phyloP scores from a whole-genome alignment of 306 rosid species.

The Dalbergia cochinchinensis region DNA sequence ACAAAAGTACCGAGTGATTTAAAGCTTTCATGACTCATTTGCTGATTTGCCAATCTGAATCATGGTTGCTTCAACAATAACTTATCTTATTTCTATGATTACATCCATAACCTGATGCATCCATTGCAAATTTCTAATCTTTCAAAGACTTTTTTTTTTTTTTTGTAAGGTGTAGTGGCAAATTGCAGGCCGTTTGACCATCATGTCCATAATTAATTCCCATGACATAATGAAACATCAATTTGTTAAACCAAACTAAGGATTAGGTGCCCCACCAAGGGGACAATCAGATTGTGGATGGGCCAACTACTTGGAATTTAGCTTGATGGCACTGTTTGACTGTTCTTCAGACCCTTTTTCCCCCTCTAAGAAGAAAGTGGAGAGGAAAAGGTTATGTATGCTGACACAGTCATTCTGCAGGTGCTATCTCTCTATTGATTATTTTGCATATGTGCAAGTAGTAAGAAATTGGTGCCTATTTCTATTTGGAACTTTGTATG shows the following conservation, averaged over 20 bases:
- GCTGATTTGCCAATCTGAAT: too few species aligned
- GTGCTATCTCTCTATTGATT: not conserved
- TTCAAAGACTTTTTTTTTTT: too few species aligned
- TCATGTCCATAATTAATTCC: conserved; percentile 39
- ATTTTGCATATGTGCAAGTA: not conserved
- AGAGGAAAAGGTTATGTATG: not conserved
- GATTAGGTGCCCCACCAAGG: conserved; percentile 45
- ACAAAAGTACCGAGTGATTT: too few species aligned
- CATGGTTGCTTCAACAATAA: too few species aligned
- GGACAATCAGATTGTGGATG: conserved; percentile 16
- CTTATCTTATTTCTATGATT: not conserved
- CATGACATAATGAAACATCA: conserved; percentile 38
- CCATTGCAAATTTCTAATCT: not conserved
- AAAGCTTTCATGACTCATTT: too few species aligned
- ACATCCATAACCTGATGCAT: not conserved
- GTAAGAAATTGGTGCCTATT: conserved; percentile 14
- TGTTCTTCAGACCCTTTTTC: not conserved
- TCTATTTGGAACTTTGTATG: not conserved
- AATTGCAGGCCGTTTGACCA: conserved; percentile 37
- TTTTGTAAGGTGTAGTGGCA: not conserved
- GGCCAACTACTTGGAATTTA: conserved; percentile 21
- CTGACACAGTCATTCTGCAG: conserved; percentile 22
- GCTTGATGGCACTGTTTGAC: conserved; percentile 29
- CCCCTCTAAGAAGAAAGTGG: conserved; percentile 4
- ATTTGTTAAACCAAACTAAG: conserved; percentile 42